Evolutionary conservation across 768 basidiomycete genomes (phyloP), one percentile per base, ranked within the genome.

Genomic region (Paxillus involutus): DNA sequence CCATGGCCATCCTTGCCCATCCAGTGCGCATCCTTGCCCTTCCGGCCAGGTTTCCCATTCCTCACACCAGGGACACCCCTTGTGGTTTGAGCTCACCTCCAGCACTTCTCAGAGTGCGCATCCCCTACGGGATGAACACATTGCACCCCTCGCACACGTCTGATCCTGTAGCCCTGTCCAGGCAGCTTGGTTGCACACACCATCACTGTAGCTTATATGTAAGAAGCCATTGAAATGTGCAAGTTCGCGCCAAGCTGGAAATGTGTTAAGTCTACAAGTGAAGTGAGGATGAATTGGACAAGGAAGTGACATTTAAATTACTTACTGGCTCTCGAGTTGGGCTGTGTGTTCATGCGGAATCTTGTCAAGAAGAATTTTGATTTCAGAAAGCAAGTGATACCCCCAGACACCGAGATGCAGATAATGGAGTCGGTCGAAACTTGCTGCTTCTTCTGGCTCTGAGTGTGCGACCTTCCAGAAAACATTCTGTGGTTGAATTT

Each of bases 191-290:
- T n/a, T n/a, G n/a, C n/a, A n/a, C n/a, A n/a, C n/a, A n/a, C n/a
- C n/a, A 59, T 76, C 73, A 24, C 61, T 59, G 61, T 72, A 74
- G 11, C 64, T 44, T 3, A 67, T 57, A 12, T 59, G 54, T 32
- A 60, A 54, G 30, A 49, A 3, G 6, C 16, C 37, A 24, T 11
- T 6, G 6, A 49, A 49, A 41, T 49, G 48, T 6, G 13, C 37
- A 10, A 40, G 11, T 13, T 24, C 8, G n/a, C 19, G 14, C 48
- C 48, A 49, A 21, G 4, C 7, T 24, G 48, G 35, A 21, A 49
- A 37, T 40, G 17, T n/a, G 6, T 35, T 12, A 11, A 49, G 16
- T 16, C 48, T 49, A 26, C 10, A 32, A 35, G 12, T 9, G 16
- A 33, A 40, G 11, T 17, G 26, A 43, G 37, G 11, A 49, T 26